These are phyloP conservation scores for Aspergillus bertholletiae DNA, from an alignment of 495 filamentous ascomycete genomes.

Conservation along the genomic window DNA sequence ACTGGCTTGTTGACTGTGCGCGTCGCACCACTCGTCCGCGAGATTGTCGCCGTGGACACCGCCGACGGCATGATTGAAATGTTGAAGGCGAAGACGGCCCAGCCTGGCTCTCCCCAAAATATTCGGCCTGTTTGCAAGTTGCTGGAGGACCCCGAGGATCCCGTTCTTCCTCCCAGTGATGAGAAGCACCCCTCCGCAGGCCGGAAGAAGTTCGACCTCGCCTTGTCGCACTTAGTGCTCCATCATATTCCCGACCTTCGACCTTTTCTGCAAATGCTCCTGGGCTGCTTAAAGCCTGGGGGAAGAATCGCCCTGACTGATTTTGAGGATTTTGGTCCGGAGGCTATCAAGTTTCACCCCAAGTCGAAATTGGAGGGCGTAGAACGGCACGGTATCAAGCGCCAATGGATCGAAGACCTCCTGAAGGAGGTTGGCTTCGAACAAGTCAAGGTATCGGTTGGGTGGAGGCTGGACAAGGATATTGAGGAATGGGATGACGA, in stretches of 20 bases:
- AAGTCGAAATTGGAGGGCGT: conserved; percentile 48
- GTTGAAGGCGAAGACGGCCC: conserved; percentile 36
- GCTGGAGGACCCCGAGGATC: conserved; percentile 32
- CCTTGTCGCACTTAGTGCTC: conserved; percentile 49
- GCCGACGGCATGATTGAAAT: conserved; percentile 51
- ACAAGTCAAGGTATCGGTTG: conserved; percentile 38
- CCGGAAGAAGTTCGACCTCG: conserved; percentile 40
- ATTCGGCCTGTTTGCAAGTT: conserved; percentile 21
- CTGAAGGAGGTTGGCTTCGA: conserved; percentile 45
- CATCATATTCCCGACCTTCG: conserved; percentile 50
- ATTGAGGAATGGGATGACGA: conserved; percentile 37
- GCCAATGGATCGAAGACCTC: conserved; percentile 31
- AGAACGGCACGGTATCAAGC: conserved; percentile 49
- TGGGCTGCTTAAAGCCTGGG: conserved; percentile 40
- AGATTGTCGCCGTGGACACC: conserved; percentile 41
- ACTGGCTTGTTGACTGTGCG: conserved; percentile 51
- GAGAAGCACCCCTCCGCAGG: not conserved
- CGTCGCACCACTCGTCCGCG: conserved; percentile 40
- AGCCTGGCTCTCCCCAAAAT: conserved; percentile 11
- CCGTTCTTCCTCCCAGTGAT: conserved; percentile 15
- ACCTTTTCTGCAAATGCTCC: conserved; percentile 34
- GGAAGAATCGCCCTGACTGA: conserved; percentile 49
- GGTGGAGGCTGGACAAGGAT: conserved; percentile 42
- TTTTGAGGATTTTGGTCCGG: conserved; percentile 54
- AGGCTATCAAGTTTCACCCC: conserved; percentile 49